Base-by-base conservation (phyloP, 1,284 basidiomycete genomes). In the Boletellus dicymbophilus region DNA sequence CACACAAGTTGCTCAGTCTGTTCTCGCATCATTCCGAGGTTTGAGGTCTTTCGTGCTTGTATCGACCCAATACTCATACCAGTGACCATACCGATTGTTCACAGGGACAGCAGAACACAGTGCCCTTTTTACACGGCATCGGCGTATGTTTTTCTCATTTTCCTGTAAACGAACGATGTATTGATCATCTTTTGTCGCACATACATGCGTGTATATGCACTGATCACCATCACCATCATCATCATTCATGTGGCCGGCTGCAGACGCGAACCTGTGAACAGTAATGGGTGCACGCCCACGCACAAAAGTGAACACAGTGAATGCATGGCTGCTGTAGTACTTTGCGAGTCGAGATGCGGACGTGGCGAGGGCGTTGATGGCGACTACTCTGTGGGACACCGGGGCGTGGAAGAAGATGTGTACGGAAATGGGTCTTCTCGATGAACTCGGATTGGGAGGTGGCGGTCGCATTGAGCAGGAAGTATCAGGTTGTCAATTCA, bases 261-360 rank as follows among this genome's bases (percentile, higher is more conserved):
- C n/a, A n/a, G n/a, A n/a, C n/a, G n/a, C n/a, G n/a, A n/a, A n/a
- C n/a, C n/a, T n/a, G n/a, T n/a, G n/a, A n/a, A n/a, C n/a, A n/a
- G n/a, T n/a, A n/a, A n/a, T n/a, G n/a, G n/a, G n/a, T n/a, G n/a
- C n/a, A n/a, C n/a, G 26, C 8, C 11, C 58, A 1, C 69, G 67
- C 27, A 68, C 85, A 46, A 59, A 71, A 1, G 71, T 75, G 9
- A 63, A 59, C 37, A 55, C 58, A 2, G 81, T 81, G 34, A 80
- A 82, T 58, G 81, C 86, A 56, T 85, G 82, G 81, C 72, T 84
- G 65, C 57, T 86, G 49, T 86, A 82, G 81, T 87, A 82, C 60
- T 85, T 87, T 55, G 75, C 83, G 18, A 78, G 77, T 43, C 76
- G 78, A 10, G 85, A 87, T 53, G 70, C 81, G 11, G 84, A 87